A percentile compares a stretch with the other conserved stretches of the same genome.
phyloP scores from a whole-genome alignment of 2,329 filamentous ascomycete species.

The Colletotrichum falcatum region DNA sequence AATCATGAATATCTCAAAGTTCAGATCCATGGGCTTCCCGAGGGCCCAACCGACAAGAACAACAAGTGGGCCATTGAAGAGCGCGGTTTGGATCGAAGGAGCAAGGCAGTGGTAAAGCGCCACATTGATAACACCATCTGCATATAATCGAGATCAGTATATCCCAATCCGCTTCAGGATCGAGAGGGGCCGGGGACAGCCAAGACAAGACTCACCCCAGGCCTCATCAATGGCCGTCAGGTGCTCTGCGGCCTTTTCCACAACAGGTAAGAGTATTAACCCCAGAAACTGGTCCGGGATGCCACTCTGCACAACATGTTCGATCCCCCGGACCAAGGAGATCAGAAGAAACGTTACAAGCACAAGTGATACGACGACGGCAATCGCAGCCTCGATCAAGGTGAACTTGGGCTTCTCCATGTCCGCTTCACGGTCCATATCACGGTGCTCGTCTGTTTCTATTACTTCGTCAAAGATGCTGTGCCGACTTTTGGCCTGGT shows the following conservation, averaged over 20 bases:
- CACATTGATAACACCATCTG: conserved; percentile 74
- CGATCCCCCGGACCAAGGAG: conserved; percentile 75
- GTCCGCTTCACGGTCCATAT: conserved; percentile 69
- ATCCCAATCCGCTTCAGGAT: not conserved
- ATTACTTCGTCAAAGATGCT: conserved; percentile 71
- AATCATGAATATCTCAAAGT: conserved; percentile 84
- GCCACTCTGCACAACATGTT: conserved; percentile 55
- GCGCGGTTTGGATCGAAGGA: conserved; percentile 79
- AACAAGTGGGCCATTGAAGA: conserved; percentile 79
- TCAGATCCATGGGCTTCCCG: conserved; percentile 72
- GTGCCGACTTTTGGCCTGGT: conserved; percentile 74
- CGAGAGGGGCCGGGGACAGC: not conserved
- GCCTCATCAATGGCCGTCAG: conserved; percentile 78
- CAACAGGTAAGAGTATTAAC: conserved; percentile 74
- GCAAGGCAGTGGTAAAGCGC: conserved; percentile 79
- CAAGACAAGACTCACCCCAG: conserved; percentile 55
- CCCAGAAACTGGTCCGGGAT: conserved; percentile 54
- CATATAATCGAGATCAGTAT: not conserved
- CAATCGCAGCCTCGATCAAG: conserved; percentile 71
- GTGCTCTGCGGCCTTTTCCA: conserved; percentile 79
- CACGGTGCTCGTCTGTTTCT: conserved; percentile 60
- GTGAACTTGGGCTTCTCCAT: conserved; percentile 72
- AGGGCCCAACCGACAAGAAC: conserved; percentile 79
- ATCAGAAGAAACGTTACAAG: conserved; percentile 75
- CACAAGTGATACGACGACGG: conserved; percentile 66